These are phyloP conservation scores for Hyphopichia khmerensis DNA, from an alignment of 1,139 yeast genomes.

Conservation along the genomic window DNA sequence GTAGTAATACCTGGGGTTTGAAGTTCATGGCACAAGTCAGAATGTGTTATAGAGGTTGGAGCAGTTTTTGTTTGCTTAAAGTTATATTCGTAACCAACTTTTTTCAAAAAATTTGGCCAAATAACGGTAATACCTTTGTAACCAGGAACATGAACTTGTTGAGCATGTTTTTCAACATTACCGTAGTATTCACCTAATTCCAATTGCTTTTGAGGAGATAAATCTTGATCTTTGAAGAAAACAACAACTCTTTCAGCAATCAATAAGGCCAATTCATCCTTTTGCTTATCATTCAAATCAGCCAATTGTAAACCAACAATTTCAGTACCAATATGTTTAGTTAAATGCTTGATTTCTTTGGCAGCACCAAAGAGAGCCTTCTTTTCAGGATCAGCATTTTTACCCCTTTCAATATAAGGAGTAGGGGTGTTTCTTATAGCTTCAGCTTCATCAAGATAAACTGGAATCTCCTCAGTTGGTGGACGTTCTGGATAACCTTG, in stretches of 20 bases:
- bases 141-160: conserved; percentile 40
- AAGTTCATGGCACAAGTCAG: conserved; percentile 17
- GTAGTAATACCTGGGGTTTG: conserved; percentile 18
- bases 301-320: conserved; percentile 18
- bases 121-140: conserved; percentile 20
- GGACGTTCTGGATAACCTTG: conserved; percentile 43
- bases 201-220: conserved; percentile 44
- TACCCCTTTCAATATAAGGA: conserved; percentile 15
- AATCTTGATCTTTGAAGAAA: conserved; percentile 47
- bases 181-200: conserved; percentile 48
- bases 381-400: conserved; percentile 19
- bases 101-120: conserved; percentile 13
- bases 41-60: conserved; percentile 15
- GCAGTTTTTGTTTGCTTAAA: conserved; percentile 11
- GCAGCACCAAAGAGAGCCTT: conserved; percentile 20
- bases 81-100: conserved; percentile 10
- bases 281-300: conserved; percentile 22
- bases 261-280: conserved; percentile 41
- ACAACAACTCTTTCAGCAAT: conserved; percentile 54
- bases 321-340: conserved; percentile 21
- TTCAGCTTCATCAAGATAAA: conserved; percentile 14
- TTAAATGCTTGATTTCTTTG: conserved; percentile 16
- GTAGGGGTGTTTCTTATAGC: conserved; percentile 12
- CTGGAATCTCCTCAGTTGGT: conserved; percentile 22
- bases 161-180: conserved; percentile 49